Evolutionary conservation across 257 asterid species (phyloP).

Genomic region (Solanum piurae): DNA sequence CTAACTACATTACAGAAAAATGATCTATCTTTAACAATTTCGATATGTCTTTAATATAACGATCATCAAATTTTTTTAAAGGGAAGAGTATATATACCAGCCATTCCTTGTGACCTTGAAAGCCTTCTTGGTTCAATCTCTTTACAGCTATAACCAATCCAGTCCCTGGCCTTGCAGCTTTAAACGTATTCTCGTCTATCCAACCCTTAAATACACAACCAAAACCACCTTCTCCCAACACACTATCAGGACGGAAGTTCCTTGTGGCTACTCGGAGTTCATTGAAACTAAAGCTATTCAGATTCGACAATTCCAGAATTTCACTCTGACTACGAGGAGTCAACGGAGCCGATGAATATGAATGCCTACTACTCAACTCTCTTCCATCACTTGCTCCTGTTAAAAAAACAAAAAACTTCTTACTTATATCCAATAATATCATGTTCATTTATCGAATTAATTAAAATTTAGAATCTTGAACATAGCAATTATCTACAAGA

Average conservation of each 20-base stretch:
- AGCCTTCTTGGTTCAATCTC: conserved; percentile 66
- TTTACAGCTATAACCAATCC: conserved; percentile 68
- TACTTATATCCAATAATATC: neutral
- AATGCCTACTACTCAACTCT: conserved; percentile 29
- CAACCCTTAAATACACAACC: conserved; percentile 83
- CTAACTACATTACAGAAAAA: neutral
- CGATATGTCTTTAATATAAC: neutral
- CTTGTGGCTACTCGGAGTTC: conserved; percentile 73
- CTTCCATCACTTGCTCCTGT: conserved; percentile 15
- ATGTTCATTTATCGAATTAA: neutral
- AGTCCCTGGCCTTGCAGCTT: conserved; percentile 50
- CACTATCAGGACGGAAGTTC: conserved; percentile 69
- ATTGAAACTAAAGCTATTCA: conserved; percentile 43
- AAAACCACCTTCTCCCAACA: conserved; percentile 79
- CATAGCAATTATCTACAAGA: neutral
- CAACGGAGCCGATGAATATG: conserved; percentile 40
- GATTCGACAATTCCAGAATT: conserved; percentile 45
- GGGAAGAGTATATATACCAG: conserved; percentile 33
- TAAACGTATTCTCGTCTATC: conserved; percentile 57
- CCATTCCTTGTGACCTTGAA: conserved; percentile 93
- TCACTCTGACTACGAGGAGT: conserved; percentile 53
- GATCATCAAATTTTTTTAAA: neutral
- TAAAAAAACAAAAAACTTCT: neutral
- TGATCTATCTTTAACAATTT: neutral
- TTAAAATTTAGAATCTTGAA: neutral